Evolutionary conservation across 495 filamentous ascomycete species (phyloP).

Genomic region (Neurospora tetrasperma): DNA sequence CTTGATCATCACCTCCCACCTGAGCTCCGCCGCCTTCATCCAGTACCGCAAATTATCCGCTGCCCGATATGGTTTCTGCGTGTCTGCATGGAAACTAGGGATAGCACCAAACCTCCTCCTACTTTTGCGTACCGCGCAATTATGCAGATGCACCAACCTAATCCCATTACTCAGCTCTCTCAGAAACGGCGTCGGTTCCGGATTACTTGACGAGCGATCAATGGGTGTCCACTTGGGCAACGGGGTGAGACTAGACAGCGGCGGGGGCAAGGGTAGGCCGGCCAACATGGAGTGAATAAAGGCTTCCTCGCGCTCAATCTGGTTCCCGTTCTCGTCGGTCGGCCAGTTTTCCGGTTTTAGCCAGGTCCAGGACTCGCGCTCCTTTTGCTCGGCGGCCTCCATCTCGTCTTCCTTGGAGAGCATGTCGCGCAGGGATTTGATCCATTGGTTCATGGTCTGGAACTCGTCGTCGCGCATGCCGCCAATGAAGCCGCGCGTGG

Average conservation of each 20-base stretch:
- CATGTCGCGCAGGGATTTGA: constrained; percentile 62
- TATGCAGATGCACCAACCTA: constrained; percentile 77
- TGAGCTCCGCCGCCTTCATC: constrained; percentile 88
- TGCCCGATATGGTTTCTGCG: constrained; percentile 83
- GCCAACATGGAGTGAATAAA: constrained; percentile 60
- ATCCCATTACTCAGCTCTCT: constrained; percentile 64
- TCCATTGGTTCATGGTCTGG: constrained; percentile 63
- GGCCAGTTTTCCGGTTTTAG: constrained; percentile 61
- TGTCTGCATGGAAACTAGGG: constrained; percentile 75
- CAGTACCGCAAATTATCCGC: constrained; percentile 93
- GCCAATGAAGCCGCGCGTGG: constrained; percentile 73
- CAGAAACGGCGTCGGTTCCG: constrained; percentile 62
- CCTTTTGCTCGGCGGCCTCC: constrained; percentile 60
- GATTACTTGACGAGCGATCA: constrained; percentile 22
- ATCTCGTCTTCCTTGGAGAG: constrained; percentile 61
- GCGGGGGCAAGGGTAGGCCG: constrained; percentile 19
- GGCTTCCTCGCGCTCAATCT: constrained; percentile 68
- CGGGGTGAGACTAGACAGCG: constrained; percentile 22
- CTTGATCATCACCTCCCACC: constrained; percentile 82
- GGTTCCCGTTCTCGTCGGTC: constrained; percentile 40
- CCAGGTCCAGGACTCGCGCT: constrained; percentile 72
- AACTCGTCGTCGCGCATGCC: constrained; percentile 70
- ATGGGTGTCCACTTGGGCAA: constrained; percentile 64
- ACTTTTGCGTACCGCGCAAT: constrained; percentile 74
- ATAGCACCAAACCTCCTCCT: constrained; percentile 86